phyloP scores from a whole-genome alignment of 345 rosid genomes.

The Clausena lansium region DNA sequence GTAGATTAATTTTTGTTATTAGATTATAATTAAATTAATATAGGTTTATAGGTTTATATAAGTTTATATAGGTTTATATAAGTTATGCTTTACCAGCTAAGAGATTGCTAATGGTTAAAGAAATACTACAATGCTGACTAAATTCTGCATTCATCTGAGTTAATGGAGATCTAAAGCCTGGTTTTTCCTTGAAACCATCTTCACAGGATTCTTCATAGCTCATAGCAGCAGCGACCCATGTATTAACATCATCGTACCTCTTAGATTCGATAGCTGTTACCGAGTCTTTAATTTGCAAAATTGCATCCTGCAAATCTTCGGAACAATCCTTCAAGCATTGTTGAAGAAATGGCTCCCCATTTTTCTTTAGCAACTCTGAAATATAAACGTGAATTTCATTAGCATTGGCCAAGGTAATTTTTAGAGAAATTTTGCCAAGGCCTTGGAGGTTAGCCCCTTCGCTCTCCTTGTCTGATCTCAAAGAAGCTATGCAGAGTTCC shows the following conservation, averaged over 20 bases:
- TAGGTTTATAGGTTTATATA: too few species aligned
- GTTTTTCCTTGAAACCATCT: conserved; percentile 17
- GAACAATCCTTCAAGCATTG: conserved; percentile 26
- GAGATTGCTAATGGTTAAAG: conserved; percentile 15
- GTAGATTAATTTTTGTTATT: background rate
- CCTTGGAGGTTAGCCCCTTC: background rate
- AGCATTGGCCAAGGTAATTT: background rate
- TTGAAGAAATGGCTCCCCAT: background rate
- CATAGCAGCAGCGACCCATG: conserved; percentile 29
- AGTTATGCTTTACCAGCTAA: background rate
- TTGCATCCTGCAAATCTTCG: conserved; percentile 18
- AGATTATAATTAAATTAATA: too few species aligned
- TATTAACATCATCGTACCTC: conserved; percentile 11
- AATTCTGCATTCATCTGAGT: conserved; percentile 13
- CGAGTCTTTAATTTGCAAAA: conserved; percentile 25
- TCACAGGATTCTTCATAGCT: conserved; percentile 27
- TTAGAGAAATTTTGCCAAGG: conserved; percentile 11
- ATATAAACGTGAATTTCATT: background rate
- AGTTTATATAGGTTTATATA: too few species aligned
- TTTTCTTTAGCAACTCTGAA: background rate
- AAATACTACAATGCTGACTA: conserved; percentile 17
- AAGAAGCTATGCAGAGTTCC: conserved; percentile 14
- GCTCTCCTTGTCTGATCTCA: conserved; percentile 1
- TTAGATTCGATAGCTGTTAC: conserved; percentile 1
- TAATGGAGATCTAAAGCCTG: conserved; percentile 15